Percentiles rank a stretch among this genome's conserved stretches.
Conservation (phyloP, 2,329 filamentous ascomycete genomes). For the Aspergillus tanneri region DNA sequence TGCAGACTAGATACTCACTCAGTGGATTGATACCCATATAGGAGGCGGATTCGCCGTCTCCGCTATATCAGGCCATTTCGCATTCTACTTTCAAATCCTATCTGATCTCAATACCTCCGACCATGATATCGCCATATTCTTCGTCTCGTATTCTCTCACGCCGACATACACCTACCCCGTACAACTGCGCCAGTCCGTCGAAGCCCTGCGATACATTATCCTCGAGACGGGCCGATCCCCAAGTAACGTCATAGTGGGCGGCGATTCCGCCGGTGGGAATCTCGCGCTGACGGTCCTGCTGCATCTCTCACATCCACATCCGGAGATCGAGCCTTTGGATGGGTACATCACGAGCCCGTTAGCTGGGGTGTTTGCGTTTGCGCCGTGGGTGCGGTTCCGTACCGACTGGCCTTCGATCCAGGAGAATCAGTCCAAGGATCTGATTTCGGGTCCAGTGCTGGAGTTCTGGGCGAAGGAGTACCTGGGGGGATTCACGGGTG, state of each 20-base stretch:
- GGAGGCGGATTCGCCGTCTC: slow-evolving; percentile 56
- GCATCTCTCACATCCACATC: slow-evolving; percentile 53
- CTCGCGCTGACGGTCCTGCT: slow-evolving; percentile 34
- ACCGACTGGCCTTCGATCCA: slow-evolving; percentile 41
- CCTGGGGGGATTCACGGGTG: slow-evolving; percentile 38
- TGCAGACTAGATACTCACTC: too few species aligned
- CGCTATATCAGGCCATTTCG: slow-evolving; percentile 42
- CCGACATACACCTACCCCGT: slow-evolving; percentile 40
- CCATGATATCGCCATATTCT: slow-evolving; percentile 49
- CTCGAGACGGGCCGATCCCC: slow-evolving; percentile 31
- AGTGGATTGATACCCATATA: too few species aligned
- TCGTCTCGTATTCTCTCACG: slow-evolving; percentile 57
- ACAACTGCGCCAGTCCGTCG: slow-evolving; percentile 40
- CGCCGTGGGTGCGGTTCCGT: slow-evolving; percentile 56
- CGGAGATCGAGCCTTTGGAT: slow-evolving; percentile 45
- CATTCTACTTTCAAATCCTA: slow-evolving; percentile 46
- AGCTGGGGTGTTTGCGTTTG: slow-evolving; percentile 51
- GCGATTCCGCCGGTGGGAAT: slow-evolving; percentile 45
- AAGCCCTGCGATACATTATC: slow-evolving; percentile 41
- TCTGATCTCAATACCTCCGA: slow-evolving; percentile 40
- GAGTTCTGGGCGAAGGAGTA: slow-evolving; percentile 49
- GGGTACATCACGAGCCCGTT: slow-evolving; percentile 36
- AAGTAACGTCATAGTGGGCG: slow-evolving; percentile 36
- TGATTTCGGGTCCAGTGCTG: slow-evolving; percentile 41
- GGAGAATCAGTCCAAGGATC: slow-evolving; percentile 51